Evolutionary conservation across 108 stramenopile genomes (phyloP), one percentile per base, ranked within the genome.

Genomic region (Skeletonema menzelii): DNA sequence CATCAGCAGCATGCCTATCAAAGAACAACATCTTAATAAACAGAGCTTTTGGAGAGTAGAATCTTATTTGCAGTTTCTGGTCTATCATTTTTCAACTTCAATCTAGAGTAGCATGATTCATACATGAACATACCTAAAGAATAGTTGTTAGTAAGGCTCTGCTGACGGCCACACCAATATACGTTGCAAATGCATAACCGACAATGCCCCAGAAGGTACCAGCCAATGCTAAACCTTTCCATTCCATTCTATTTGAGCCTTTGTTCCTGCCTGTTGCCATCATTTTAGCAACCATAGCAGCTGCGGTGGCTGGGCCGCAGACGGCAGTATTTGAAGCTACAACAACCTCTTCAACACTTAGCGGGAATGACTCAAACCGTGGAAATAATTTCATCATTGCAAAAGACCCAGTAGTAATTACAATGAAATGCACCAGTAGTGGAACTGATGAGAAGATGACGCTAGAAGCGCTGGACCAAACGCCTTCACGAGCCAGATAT

Each of bases 321-420:
- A 78, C 67, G 26, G 72, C 77, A 22, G 77, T 72, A 37, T 72
- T 73, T 17, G 77, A 78, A 11, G 77, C 77, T 22, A 73, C 65
- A 13, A 61, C 58, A 26, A 78, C 24, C 35, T 78, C 77, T 27
- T 78, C 77, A 27, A 40, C 27, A 46, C 77, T 46, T 13, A 78
- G 34, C 26, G 76, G 76, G 57, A 77, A 65, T 49, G 27, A 47
- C 62, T 70, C 44, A 15, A 70, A 27, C 15, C 26, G 15, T 17
- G 70, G 72, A 30, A 67, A 61, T 5, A 66, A 22, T 22, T 27
- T 20, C 65, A 70, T 70, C 37, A 67, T 11, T 5, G 65, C 77
- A 59, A 70, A 24, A 17, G 76, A 72, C 28, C 76, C 76, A 7
- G 65, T 34, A 20, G 59, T 17, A 26, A 78, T 59, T n/a, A 73